Conservation (phyloP, 805 yeast genomes). For the Sugiyamaella chiloensis region DNA sequence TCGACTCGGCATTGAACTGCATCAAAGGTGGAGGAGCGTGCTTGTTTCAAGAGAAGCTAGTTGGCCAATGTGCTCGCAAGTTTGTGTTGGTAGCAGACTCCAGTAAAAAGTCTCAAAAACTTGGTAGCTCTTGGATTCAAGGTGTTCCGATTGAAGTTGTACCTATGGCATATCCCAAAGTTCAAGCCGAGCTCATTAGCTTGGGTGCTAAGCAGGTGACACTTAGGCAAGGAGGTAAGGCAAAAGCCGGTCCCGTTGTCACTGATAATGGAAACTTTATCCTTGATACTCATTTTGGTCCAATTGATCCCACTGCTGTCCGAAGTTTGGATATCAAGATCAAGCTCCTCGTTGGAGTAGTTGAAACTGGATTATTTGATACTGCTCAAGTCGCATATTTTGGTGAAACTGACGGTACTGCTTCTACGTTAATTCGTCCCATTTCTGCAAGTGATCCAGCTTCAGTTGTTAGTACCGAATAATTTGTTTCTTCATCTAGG, state of each 20-base stretch:
- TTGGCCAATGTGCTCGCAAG: constrained; percentile 71
- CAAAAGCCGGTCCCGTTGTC: constrained; percentile 95
- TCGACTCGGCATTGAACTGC: constrained; percentile 73
- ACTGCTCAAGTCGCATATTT: constrained; percentile 78
- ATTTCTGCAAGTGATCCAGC: background rate
- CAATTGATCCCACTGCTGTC: constrained; percentile 48
- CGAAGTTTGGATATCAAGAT: constrained; percentile 57
- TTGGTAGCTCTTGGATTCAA: constrained; percentile 81
- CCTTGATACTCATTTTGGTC: constrained; percentile 90
- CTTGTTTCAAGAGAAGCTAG: constrained; percentile 91
- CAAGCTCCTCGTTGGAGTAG: constrained; percentile 84
- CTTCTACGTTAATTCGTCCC: constrained; percentile 22
- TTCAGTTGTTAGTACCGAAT: background rate
- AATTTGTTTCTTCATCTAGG: background rate
- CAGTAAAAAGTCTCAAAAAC: constrained; percentile 68
- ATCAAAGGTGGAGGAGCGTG: constrained; percentile 99
- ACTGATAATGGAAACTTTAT: constrained; percentile 94
- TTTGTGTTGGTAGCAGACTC: constrained; percentile 91
- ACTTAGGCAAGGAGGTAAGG: constrained; percentile 81
- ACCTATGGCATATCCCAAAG: constrained; percentile 80
- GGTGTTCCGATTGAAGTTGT: constrained; percentile 97
- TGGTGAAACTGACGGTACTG: constrained; percentile 78
- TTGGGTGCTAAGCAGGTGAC: constrained; percentile 63
- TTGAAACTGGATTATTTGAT: constrained; percentile 88
- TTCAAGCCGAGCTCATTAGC: constrained; percentile 54